phyloP scores from a whole-genome alignment of 257 asterid species.

The Nicotiana benthamiana region DNA sequence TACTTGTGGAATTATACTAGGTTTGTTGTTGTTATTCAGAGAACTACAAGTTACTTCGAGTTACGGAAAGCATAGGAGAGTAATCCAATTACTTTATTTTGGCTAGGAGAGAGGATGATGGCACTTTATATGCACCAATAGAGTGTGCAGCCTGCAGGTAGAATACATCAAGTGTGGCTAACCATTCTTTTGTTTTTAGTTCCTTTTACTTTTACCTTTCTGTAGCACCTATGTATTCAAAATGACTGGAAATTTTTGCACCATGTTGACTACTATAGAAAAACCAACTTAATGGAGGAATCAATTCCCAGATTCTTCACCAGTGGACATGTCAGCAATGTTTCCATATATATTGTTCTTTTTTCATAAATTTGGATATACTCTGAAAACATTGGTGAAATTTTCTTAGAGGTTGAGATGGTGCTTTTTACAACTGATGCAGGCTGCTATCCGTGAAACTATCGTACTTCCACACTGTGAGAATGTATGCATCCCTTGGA shows the following conservation, averaged over 20 bases:
- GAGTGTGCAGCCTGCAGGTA: not conserved
- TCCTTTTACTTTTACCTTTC: not conserved
- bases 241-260: not conserved
- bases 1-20: too few relatives aligned
- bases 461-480: constrained; percentile 83
- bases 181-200: not conserved
- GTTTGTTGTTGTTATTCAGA: too few relatives aligned
- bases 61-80: not conserved
- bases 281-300: not conserved
- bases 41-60: too few relatives aligned
- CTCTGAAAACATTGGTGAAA: not conserved
- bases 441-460: constrained; percentile 82
- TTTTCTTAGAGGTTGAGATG: not conserved
- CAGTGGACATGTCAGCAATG: not conserved
- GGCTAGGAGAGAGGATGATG: not conserved
- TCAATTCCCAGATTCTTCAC: not conserved
- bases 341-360: not conserved
- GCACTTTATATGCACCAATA: not conserved
- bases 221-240: not conserved
- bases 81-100: not conserved
- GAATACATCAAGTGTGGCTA: not conserved
- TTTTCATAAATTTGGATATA: not conserved
- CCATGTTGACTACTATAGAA: not conserved
- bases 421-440: constrained; percentile 23
- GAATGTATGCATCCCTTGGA: constrained; percentile 60